A percentile compares a stretch with the other conserved stretches of the same genome.
phyloP scores from a whole-genome alignment of 1,284 basidiomycete genomes.

The Cryptococcus neoformans region DNA sequence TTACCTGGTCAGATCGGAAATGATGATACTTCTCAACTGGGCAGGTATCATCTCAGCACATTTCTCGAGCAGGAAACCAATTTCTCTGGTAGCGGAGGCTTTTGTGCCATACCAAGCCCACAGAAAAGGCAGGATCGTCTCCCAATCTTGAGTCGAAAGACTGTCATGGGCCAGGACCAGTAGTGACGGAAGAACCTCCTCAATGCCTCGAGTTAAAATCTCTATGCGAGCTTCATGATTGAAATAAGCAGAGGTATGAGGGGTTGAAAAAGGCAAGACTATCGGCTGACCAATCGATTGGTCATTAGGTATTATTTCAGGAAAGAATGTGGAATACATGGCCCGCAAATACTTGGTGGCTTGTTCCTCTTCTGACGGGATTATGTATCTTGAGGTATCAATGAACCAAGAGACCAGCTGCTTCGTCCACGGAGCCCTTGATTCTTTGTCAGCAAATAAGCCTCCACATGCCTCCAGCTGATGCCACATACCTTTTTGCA shows the following conservation, averaged over 20 bases:
- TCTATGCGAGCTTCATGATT: not conserved
- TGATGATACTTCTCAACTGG: constrained; percentile 17
- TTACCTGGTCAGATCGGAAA: constrained; percentile 25
- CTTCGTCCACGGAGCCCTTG: constrained; percentile 9
- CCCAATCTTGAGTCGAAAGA: constrained; percentile 31
- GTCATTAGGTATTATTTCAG: not conserved
- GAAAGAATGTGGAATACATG: not conserved
- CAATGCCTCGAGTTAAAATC: not conserved
- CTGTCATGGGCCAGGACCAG: constrained; percentile 32
- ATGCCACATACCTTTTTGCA: constrained; percentile 10
- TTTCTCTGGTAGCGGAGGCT: constrained; percentile 4
- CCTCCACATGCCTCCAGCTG: not conserved
- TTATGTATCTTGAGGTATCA: constrained; percentile 1
- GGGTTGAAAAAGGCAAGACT: not conserved
- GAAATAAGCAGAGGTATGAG: not conserved
- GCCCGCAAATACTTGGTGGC: no score
- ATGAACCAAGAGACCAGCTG: constrained; percentile 11
- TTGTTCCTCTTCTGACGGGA: not conserved
- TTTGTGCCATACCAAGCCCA: constrained; percentile 25
- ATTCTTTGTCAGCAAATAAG: not conserved
- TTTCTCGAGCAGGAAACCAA: constrained; percentile 38
- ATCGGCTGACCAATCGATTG: not conserved
- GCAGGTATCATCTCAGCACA: constrained; percentile 32
- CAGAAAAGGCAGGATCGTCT: constrained; percentile 21
- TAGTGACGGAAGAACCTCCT: constrained; percentile 5